phyloP scores from a whole-genome alignment of 257 asterid species.

The Solanum sparsipilum region DNA sequence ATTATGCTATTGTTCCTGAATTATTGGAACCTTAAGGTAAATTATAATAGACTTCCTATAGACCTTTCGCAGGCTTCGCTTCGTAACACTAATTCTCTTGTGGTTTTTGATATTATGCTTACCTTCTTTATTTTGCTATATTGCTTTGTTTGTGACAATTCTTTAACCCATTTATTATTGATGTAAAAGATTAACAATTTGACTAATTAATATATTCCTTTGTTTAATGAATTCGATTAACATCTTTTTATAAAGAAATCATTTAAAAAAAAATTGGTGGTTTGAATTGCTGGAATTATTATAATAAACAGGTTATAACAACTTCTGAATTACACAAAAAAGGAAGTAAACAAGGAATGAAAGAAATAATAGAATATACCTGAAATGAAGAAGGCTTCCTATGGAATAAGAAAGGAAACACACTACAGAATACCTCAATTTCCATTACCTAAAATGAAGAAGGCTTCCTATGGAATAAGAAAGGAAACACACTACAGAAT shows the following conservation, averaged over 20 bases:
- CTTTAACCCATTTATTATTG: background rate
- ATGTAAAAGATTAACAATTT: background rate
- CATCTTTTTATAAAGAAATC: background rate
- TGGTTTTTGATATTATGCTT: background rate
- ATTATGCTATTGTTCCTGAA: background rate
- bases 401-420: slow-evolving; percentile 4
- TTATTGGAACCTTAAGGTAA: background rate
- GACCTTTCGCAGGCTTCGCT: background rate
- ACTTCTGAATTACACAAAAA: background rate
- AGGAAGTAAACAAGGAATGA: background rate
- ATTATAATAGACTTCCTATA: background rate
- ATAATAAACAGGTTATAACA: background rate
- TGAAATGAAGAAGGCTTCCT: background rate
- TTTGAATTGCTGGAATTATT: background rate
- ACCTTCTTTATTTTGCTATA: background rate
- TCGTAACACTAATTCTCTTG: background rate
- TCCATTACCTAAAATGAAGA: background rate
- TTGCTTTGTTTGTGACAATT: background rate
- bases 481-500: background rate
- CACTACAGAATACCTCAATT: background rate
- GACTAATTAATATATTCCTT: background rate
- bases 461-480: background rate
- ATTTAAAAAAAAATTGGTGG: background rate
- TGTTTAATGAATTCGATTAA: background rate
- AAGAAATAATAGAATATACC: background rate